Evolutionary conservation across 75 land plant species (phyloP), one percentile per base, ranked within the genome.

Genomic region (Ceratopteris richardii): DNA sequence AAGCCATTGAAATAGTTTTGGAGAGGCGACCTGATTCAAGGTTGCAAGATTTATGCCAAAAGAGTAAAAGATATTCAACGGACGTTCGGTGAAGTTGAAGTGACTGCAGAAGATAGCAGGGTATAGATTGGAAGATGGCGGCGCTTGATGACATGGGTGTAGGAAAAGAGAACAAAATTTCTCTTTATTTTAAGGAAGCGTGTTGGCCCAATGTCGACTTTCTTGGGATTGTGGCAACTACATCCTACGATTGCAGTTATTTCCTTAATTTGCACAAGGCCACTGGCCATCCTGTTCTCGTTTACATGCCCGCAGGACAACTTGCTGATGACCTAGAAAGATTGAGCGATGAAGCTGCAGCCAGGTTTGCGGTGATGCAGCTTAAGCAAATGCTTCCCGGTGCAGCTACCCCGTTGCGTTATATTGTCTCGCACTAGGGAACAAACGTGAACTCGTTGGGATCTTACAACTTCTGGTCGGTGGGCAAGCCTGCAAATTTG

Each of bases 161-260:
- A 47, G 91, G 91, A 4, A 81, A 51, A 54, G 91, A 87, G 68
- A 87, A 87, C 56, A 87, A 87, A 65, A 84, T 87, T 47, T 82
- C 82, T 17, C 43, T 87, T 58, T 71, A 52, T 24, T 87, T 84
- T 76, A 79, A 78, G 11, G 69, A 47, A 26, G 84, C 75, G 0
- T 87, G 79, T 46, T 87, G 91, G 91, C 91, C 91, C 29, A 84
- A 87, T 69, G 87, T 81, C n/a, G 91, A 87, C 56, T 68, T 87
- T 33, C 54, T 87, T 16, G 91, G 91, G 17, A 65, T 78, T 16
- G 91, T 87, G 51, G 84, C 91, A 22, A 56, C 84, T 24, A 78
- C 80, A 21, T 61, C 91, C 2, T 81, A 87, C 59, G 67, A 65
- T 22, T 87, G 91, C 56, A 75, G 88, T 39, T 84, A 87, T 62